Base-by-base conservation (phyloP, 2,329 filamentous ascomycete species). In the Tolypocladium cylindrosporum region DNA sequence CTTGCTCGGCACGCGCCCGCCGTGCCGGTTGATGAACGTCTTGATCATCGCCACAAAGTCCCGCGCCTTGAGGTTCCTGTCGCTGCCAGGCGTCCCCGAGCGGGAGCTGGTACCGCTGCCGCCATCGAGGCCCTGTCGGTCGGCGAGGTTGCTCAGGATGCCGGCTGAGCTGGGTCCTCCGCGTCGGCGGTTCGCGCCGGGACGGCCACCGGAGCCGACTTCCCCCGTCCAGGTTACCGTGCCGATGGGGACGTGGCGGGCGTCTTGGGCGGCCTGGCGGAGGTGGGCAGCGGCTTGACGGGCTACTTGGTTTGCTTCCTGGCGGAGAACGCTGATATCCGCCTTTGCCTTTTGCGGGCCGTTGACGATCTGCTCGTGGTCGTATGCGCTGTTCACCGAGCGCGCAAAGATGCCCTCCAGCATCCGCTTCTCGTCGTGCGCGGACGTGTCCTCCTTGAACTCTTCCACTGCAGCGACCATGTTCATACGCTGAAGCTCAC, bases 211-310 rank as follows among this genome's bases (percentile, higher is more conserved):
- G 55, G 87, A 82, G 11, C 93, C 93, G 53, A 89, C 85, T 64
- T 89, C 84, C 1, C 94, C 93, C 0, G 93, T 97, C 93, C 93
- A 97, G 1, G 93, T 97, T 10, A 94, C 90, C 0, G 89, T 91
- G 9, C 93, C 93, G 39, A 91, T 86, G 0, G 90, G 90, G 1
- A 93, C 78, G 10, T 78, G 80, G 13, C 85, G 81, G 3, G 92
- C 91, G 37, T 87, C 80, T 67, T 92, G 84, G 48, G 84, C 86
- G 11, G 91, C 86, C 59, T 84, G 84, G 37, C 86, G 84, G 2
- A 97, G 82, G 62, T 90, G 87, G 27, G 82, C 82, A 0, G 90
- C 90, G 1, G 93, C 92, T 66, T 89, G 79, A 0, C 87, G 84
- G 3, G 91, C 92, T 3, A 95, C 84, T 42, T 85, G 83, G 66